phyloP scores from a whole-genome alignment of 225 moss, liverwort and hornwort species.

The Climacium dendroides region DNA sequence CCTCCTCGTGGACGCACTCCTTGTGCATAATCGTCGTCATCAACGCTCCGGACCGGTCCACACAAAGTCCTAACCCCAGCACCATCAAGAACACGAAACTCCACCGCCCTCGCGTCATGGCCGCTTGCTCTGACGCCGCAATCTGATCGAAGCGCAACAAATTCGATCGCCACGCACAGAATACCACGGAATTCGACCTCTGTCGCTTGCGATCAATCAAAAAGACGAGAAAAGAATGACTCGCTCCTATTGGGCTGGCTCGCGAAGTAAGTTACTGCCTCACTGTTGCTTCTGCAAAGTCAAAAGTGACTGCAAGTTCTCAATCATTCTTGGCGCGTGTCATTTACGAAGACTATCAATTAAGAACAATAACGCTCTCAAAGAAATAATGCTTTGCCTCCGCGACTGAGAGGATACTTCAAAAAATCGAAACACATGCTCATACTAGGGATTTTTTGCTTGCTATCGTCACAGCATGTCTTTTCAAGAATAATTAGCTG shows the following conservation, averaged over 20 bases:
- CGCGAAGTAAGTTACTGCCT: not conserved
- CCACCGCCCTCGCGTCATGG: constrained; percentile 15
- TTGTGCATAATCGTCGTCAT: constrained; percentile 34
- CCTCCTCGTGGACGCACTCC: constrained; percentile 71
- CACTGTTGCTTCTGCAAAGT: not conserved
- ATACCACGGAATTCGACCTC: not conserved
- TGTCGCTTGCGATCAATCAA: not conserved
- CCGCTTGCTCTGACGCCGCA: not conserved
- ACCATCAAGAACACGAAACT: not conserved
- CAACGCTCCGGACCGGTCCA: constrained; percentile 12
- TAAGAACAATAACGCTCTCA: not conserved
- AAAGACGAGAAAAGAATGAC: not conserved
- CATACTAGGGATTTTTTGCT: constrained; percentile 13
- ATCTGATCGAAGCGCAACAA: not conserved
- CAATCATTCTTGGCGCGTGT: not conserved
- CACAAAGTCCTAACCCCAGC: constrained; percentile 5
- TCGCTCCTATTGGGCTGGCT: not conserved
- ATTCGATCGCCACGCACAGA: not conserved
- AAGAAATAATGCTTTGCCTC: not conserved
- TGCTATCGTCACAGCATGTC: not conserved
- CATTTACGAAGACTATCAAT: not conserved
- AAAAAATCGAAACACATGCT: not conserved
- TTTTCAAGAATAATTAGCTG: not conserved
- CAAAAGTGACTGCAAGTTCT: not conserved
- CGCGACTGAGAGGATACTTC: not conserved